phyloP scores from a whole-genome alignment of 2,329 filamentous ascomycete species.

The Fusarium nematophilum region DNA sequence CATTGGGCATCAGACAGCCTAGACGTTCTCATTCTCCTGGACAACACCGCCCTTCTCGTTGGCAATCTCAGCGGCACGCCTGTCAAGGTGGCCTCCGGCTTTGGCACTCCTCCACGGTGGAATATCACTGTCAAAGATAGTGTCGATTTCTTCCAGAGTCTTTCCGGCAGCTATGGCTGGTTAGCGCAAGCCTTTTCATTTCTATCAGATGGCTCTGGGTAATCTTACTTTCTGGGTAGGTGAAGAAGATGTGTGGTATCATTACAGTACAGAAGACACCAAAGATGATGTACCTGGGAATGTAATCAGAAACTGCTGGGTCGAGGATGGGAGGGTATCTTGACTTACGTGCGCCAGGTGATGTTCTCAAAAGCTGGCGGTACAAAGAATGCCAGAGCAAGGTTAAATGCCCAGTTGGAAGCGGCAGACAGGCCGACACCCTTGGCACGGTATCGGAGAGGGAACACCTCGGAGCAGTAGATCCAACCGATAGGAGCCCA shows the following conservation, averaged over 20 bases:
- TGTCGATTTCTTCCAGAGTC: conserved; percentile 9
- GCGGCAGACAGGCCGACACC: conserved; percentile 1
- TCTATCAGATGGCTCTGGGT: too few species aligned
- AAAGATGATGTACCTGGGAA: too few species aligned
- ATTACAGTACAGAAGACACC: too few species aligned
- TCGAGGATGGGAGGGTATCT: too few species aligned
- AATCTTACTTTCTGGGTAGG: not conserved
- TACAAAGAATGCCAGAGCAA: conserved; percentile 1
- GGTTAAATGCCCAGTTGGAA: conserved; percentile 6
- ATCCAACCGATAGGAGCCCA: conserved; percentile 6
- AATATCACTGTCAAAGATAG: not conserved
- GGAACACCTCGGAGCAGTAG: conserved; percentile 3
- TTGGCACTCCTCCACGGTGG: too few species aligned
- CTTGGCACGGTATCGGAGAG: not conserved
- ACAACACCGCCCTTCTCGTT: too few species aligned
- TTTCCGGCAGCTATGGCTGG: not conserved
- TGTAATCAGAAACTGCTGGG: too few species aligned
- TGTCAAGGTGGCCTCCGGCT: too few species aligned
- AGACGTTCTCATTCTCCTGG: too few species aligned
- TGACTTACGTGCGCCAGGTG: not conserved
- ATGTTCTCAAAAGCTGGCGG: not conserved
- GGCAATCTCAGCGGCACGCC: too few species aligned
- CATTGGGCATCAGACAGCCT: too few species aligned
- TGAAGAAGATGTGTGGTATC: not conserved
- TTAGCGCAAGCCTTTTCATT: too few species aligned